These are phyloP conservation scores for Starmera quercuum DNA, from an alignment of 805 yeast genomes.

Conservation along the genomic window DNA sequence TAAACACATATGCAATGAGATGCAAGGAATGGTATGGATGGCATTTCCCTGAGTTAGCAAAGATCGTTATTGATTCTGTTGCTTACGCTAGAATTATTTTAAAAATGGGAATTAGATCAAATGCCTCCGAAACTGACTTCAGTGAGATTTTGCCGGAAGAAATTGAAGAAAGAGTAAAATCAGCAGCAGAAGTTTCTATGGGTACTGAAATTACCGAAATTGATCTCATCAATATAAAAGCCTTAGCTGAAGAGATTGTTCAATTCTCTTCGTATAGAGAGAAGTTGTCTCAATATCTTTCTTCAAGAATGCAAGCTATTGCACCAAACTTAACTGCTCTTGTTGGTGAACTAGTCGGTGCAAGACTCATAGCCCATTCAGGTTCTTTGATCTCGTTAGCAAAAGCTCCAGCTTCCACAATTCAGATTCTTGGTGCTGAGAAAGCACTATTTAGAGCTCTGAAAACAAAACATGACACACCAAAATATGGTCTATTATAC, in stretches of 20 bases:
- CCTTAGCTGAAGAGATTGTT: conserved; percentile 92
- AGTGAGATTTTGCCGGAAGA: conserved; percentile 90
- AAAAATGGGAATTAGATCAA: conserved; percentile 90
- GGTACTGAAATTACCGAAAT: conserved; percentile 96
- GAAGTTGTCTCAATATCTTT: conserved; percentile 84
- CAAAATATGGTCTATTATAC: conserved; percentile 94
- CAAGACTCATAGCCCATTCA: conserved; percentile 94
- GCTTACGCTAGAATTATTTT: conserved; percentile 93
- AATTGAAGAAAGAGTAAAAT: conserved; percentile 81
- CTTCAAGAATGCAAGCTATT: conserved; percentile 96
- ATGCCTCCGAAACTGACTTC: conserved; percentile 85
- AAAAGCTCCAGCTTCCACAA: conserved; percentile 97
- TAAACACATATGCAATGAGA: conserved; percentile 98
- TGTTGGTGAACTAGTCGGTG: conserved; percentile 98
- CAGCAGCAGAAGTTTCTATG: conserved; percentile 98
- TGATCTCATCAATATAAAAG: conserved; percentile 81
- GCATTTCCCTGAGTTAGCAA: conserved; percentile 99
- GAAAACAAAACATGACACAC: conserved; percentile 97
- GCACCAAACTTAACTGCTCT: conserved; percentile 95
- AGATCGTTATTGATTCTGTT: conserved; percentile 90
- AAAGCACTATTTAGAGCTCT: conserved; percentile 98
- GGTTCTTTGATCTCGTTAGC: conserved; percentile 93
- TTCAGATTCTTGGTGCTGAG: conserved; percentile 98
- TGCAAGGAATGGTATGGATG: conserved; percentile 99
- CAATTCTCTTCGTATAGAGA: conserved; percentile 96